Evolutionary conservation across 1,284 basidiomycete species (phyloP).

Genomic region (Puccinia coronata): DNA sequence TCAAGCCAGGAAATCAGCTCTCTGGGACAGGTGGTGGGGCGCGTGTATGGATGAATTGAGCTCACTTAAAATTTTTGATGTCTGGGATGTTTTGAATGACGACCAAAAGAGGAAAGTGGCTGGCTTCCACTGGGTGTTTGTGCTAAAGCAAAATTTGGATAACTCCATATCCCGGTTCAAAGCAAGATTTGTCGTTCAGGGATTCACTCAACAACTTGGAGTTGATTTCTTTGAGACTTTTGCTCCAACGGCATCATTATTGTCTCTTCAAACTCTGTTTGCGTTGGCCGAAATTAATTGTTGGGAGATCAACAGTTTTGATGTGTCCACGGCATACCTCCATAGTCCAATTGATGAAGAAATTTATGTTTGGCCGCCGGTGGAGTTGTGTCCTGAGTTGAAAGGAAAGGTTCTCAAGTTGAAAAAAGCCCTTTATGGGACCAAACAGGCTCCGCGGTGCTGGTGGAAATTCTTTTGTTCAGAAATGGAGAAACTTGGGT

Average conservation of each 20-base stretch:
- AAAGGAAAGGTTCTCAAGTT: slow-evolving; percentile 10
- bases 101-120: neutral
- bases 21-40: neutral
- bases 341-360: slow-evolving; percentile 39
- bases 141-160: neutral
- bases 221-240: slow-evolving; percentile 9
- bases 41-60: neutral
- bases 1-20: neutral
- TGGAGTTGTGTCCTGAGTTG: neutral
- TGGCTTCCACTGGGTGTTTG: neutral
- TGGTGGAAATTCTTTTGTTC: slow-evolving; percentile 19
- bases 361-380: slow-evolving; percentile 15
- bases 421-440: slow-evolving; percentile 24
- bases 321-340: slow-evolving; percentile 31
- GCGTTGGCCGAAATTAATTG: neutral
- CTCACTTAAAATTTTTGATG: neutral
- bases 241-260: too few species aligned
- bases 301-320: slow-evolving; percentile 28
- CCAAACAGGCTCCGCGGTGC: neutral
- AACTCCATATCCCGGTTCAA: neutral
- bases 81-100: neutral
- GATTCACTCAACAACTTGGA: neutral
- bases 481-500: neutral
- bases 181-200: neutral
- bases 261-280: neutral